phyloP scores from a whole-genome alignment of 768 basidiomycete genomes.

The Rhizopogon rudus region DNA sequence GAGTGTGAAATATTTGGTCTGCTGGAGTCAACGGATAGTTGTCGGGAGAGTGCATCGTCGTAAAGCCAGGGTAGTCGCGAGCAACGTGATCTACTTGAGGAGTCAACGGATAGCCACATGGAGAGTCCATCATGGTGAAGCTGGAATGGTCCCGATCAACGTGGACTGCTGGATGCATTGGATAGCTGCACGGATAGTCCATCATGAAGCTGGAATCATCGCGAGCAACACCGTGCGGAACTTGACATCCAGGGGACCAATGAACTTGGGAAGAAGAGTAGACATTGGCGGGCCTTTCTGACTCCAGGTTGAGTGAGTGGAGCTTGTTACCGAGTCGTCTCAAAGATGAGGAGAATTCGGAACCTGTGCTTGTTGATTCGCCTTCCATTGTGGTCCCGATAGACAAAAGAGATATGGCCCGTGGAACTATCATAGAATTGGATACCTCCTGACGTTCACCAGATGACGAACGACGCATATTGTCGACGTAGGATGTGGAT shows the following conservation, averaged over 20 bases:
- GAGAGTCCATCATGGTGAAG: neutral
- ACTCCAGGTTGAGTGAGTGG: conserved; percentile 17
- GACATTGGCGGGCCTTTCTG: conserved; percentile 12
- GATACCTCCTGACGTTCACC: conserved; percentile 5
- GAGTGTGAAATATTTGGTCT: conserved; percentile 25
- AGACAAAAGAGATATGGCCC: conserved; percentile 1
- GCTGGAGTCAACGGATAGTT: conserved; percentile 16
- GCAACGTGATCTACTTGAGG: conserved; percentile 3
- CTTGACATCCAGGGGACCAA: conserved; percentile 12
- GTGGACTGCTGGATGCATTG: neutral
- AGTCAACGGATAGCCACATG: too few species aligned
- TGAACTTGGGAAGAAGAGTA: conserved; percentile 5
- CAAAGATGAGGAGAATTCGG: conserved; percentile 25
- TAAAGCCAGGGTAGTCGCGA: conserved; percentile 8
- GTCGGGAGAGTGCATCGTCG: conserved; percentile 2
- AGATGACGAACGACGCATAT: neutral
- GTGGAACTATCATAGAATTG: neutral
- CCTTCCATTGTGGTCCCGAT: conserved; percentile 8
- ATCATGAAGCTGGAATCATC: too few species aligned
- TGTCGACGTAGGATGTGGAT: neutral
- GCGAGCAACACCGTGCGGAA: conserved; percentile 1
- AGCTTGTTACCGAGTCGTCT: conserved; percentile 27
- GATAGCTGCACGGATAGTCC: too few species aligned
- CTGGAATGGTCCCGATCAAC: conserved; percentile 8
- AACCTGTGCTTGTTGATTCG: conserved; percentile 7